Percentiles rank a stretch among this genome's conserved stretches.
phyloP scores from a whole-genome alignment of 768 basidiomycete species.

The Chalciporus chontae region DNA sequence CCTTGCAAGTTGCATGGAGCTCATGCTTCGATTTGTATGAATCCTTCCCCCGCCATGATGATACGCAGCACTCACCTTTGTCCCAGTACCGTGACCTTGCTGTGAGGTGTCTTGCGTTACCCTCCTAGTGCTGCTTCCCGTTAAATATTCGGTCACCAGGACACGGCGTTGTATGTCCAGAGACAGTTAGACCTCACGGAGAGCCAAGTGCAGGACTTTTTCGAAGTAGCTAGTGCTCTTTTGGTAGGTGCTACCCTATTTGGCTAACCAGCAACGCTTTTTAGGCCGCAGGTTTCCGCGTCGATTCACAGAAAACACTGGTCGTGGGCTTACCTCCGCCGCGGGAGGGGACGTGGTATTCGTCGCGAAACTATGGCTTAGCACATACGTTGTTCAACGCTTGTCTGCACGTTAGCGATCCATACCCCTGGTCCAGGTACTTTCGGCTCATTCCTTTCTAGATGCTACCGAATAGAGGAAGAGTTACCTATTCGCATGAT shows the following conservation, averaged over 20 bases:
- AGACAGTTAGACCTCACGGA: constrained; percentile 40
- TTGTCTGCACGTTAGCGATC: constrained; percentile 33
- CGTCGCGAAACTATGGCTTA: constrained; percentile 41
- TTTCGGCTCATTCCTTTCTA: constrained; percentile 9
- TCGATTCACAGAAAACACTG: constrained; percentile 38
- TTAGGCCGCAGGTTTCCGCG: constrained; percentile 40
- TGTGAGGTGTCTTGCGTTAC: constrained; percentile 17
- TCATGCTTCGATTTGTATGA: constrained; percentile 34
- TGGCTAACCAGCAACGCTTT: not conserved
- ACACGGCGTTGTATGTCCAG: constrained; percentile 42
- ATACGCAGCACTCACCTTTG: not conserved
- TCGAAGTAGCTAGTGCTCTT: constrained; percentile 32
- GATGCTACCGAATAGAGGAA: constrained; percentile 43
- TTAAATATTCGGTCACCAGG: constrained; percentile 25
- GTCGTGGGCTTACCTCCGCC: constrained; percentile 44
- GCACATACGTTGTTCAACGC: constrained; percentile 37
- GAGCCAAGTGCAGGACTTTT: constrained; percentile 41
- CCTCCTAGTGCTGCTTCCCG: not conserved
- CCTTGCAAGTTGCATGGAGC: constrained; percentile 35
- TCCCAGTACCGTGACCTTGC: constrained; percentile 41
- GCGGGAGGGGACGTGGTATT: constrained; percentile 32
- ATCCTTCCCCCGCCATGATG: not conserved
- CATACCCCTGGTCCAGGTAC: not conserved
- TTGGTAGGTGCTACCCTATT: not conserved
- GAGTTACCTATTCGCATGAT: constrained; percentile 26